phyloP scores from a whole-genome alignment of 2,329 filamentous ascomycete species.

The Paraphaeosphaeria sporulosa region DNA sequence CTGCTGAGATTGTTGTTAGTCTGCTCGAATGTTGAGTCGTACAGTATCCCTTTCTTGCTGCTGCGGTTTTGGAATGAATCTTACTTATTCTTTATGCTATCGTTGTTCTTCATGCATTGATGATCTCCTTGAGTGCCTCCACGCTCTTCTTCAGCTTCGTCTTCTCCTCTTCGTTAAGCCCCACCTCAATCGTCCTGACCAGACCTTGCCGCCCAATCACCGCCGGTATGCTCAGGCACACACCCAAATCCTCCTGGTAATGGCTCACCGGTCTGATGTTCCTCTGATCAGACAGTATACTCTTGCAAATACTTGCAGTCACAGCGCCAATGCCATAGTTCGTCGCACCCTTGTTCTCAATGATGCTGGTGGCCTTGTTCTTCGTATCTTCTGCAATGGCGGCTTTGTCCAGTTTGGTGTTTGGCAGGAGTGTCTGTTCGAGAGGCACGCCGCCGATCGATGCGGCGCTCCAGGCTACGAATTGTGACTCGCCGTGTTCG shows the following conservation, averaged over 20 bases:
- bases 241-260: conserved; percentile 56
- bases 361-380: conserved; percentile 57
- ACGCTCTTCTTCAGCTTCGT: conserved; percentile 44
- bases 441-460: conserved; percentile 55
- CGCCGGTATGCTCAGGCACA: conserved; percentile 60
- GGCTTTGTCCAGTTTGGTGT: conserved; percentile 30
- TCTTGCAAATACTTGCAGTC: conserved; percentile 58
- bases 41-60: too few relatives aligned
- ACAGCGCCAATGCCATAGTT: conserved; percentile 60
- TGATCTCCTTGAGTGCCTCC: conserved; percentile 43
- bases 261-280: conserved; percentile 59
- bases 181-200: conserved; percentile 48
- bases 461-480: conserved; percentile 56
- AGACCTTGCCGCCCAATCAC: conserved; percentile 59
- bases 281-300: conserved; percentile 58
- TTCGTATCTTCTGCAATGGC: conserved; percentile 56
- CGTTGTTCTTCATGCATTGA: conserved; percentile 15
- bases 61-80: too few relatives aligned
- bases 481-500: conserved; percentile 59
- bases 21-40: too few relatives aligned
- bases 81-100: too few relatives aligned
- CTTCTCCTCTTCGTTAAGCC: conserved; percentile 44
- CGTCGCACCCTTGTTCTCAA: conserved; percentile 59
- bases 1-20: too few relatives aligned
- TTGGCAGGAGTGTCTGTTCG: conserved; percentile 37